Evolutionary conservation across 495 filamentous ascomycete species (phyloP), one percentile per base, ranked within the genome.

Genomic region (Penicillium canescens): DNA sequence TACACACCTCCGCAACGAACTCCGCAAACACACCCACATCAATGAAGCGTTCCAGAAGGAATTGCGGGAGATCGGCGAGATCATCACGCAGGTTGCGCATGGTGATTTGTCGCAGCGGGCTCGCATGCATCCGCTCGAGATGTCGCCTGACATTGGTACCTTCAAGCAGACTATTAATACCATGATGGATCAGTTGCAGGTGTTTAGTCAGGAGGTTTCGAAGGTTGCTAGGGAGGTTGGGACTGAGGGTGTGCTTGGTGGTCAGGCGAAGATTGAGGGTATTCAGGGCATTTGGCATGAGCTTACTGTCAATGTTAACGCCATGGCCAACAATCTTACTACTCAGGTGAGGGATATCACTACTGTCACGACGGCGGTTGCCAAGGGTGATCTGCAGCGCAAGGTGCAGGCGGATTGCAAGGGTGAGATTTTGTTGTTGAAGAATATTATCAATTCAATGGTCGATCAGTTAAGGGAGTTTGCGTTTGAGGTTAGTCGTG

Each of bases 31-130:
- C 62, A 89, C 91, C 49, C 90, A 95, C 71, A 91, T 92, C 54
- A 96, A 96, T 65, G 87, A 92, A 63, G 92, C 92, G 52, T 96
- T 96, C 71, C 89, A 93, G 60, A 96, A 96, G 70, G 91, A 91
- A 34, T 75, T 96, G 21, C 83, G 89, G 43, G 92, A 96, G 67
- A 96, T 96, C 69, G 92, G 92, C 52, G 91, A 86, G 63, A 96
- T 96, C 54, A 87, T 95, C 57, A 92, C 89, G 14, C 88, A 88
- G 49, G 92, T 95, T 20, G 92, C 92, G 23, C 86, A 89, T 57
- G 92, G 92, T 63, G 92, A 96, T 63, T 76, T 96, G 42, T 92
- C 89, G 66, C 92, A 92, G 75, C 93, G 95, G 66, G 92, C 95
- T 50, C 82, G 89, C 16, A 89, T 96, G 64, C 91, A 96, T 64